Conservation (phyloP, 2,329 filamentous ascomycete genomes). For the Fonsecaea monophora region DNA sequence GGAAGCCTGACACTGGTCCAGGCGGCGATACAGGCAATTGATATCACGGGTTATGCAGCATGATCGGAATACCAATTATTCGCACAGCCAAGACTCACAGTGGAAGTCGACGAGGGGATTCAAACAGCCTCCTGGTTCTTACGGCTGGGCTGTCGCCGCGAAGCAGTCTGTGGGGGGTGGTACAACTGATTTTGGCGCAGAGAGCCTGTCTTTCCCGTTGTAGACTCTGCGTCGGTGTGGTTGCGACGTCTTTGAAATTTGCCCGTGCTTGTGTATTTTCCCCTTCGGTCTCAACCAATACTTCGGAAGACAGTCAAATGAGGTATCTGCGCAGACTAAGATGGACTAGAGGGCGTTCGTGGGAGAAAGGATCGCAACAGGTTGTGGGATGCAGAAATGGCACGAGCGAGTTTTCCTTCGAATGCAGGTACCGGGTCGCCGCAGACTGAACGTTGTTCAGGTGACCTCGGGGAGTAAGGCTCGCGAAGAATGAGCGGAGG, state of each 20-base stretch:
- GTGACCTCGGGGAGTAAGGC: conserved; percentile 34
- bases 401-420: conserved; percentile 17
- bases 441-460: conserved; percentile 30
- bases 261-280: conserved; percentile 2
- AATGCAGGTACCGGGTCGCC: conserved; percentile 36
- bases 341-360: conserved; percentile 14
- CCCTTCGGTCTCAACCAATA: background rate
- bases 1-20: conserved; percentile 5
- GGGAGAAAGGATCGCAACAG: conserved; percentile 22
- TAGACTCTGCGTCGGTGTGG: background rate
- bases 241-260: background rate
- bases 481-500: conserved; percentile 24
- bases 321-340: conserved; percentile 2
- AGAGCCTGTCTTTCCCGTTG: background rate
- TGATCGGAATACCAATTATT: conserved; percentile 14
- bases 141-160: background rate
- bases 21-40: conserved; percentile 9
- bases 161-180: background rate
- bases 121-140: conserved; percentile 1
- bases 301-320: conserved; percentile 12
- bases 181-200: background rate
- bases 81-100: conserved; percentile 9
- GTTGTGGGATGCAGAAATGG: conserved; percentile 24
- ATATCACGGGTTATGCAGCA: conserved; percentile 19
- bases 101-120: conserved; percentile 4